A percentile compares a stretch with the other conserved stretches of the same genome.
Evolutionary conservation across 164 flowering plant species (phyloP).

Genomic region (Brasenia schreberi): DNA sequence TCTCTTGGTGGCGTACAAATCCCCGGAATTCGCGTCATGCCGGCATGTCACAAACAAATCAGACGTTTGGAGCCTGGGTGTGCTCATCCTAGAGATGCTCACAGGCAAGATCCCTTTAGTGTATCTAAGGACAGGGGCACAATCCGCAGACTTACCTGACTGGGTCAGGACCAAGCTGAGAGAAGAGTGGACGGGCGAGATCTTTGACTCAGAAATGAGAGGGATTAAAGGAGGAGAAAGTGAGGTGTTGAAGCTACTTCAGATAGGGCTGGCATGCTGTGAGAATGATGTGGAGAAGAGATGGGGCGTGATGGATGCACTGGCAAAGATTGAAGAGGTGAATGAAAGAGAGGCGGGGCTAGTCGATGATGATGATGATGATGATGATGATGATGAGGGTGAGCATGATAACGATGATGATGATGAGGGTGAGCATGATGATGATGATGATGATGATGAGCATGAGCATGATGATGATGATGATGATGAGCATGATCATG

Average conservation of each 20-base stretch:
- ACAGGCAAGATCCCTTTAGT: background rate
- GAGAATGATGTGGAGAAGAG: background rate
- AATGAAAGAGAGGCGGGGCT: background rate
- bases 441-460: too few relatives aligned
- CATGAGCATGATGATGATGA: too few relatives aligned
- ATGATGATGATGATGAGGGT: too few relatives aligned
- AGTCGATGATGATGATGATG: too few relatives aligned
- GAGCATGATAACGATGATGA: too few relatives aligned
- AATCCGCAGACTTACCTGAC: background rate
- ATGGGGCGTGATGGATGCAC: background rate
- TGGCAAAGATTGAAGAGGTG: background rate
- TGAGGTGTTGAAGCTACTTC: slow-evolving; percentile 1
- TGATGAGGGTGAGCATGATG: too few relatives aligned
- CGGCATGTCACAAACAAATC: background rate
- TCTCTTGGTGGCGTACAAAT: background rate
- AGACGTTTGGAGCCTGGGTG: slow-evolving; percentile 2
- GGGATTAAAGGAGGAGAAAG: background rate
- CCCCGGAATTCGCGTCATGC: background rate
- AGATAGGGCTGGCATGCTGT: background rate
- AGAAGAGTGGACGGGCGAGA: background rate
- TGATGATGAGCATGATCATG: too few relatives aligned
- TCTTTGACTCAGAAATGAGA: background rate
- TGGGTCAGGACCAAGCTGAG: background rate
- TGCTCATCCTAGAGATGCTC: background rate
- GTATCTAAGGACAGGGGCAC: background rate